phyloP scores from a whole-genome alignment of 495 filamentous ascomycete species.

The Recurvomyces mirabilis region DNA sequence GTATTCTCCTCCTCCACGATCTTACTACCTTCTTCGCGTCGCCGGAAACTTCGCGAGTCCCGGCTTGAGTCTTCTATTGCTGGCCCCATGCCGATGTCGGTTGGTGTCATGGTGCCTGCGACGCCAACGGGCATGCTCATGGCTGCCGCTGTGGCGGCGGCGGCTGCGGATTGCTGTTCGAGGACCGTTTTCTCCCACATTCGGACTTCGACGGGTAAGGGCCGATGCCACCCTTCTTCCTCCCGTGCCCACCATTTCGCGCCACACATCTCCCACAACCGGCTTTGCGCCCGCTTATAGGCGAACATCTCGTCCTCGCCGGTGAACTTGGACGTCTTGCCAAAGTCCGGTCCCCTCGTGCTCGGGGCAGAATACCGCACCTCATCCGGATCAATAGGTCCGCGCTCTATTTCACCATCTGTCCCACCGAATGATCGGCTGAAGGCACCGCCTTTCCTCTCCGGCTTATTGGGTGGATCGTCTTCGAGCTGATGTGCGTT shows the following conservation, averaged over 20 bases:
- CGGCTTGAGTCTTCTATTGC: constrained; percentile 29
- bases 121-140: background rate
- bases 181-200: constrained; percentile 42
- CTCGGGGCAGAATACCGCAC: constrained; percentile 12
- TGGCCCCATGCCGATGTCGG: constrained; percentile 29
- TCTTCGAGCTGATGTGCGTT: constrained; percentile 30
- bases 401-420: constrained; percentile 15
- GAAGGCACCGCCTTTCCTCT: constrained; percentile 9
- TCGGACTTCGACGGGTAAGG: constrained; percentile 44
- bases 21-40: constrained; percentile 19
- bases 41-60: constrained; percentile 15
- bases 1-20: constrained; percentile 22
- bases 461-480: constrained; percentile 32
- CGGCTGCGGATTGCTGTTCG: background rate
- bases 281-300: constrained; percentile 52
- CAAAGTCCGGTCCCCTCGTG: constrained; percentile 37
- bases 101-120: constrained; percentile 12
- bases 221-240: constrained; percentile 50
- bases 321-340: constrained; percentile 46
- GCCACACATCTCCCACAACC: constrained; percentile 62
- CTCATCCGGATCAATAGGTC: constrained; percentile 17
- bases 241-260: constrained; percentile 48
- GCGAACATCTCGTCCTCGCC: constrained; percentile 66
- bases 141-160: background rate
- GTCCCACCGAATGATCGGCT: constrained; percentile 19